Conservation (phyloP, 176 grass and related monocot species). For the Ensete glaucum region DNA sequence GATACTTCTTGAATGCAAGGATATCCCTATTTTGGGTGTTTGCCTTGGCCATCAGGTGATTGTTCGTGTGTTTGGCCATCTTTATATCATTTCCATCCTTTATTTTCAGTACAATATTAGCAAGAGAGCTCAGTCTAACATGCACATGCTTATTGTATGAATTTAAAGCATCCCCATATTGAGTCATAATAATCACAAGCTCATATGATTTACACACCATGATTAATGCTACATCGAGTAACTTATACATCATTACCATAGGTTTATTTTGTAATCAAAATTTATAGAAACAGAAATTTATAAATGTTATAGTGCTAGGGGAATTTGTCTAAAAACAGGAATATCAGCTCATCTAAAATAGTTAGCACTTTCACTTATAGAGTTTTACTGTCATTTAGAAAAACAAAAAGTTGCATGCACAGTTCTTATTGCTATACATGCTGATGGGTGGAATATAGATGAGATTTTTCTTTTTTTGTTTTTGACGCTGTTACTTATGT, state of each 20-base stretch:
- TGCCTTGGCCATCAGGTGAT: conserved; percentile 95
- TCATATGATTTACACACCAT: neutral
- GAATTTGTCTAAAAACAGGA: neutral
- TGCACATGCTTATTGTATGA: neutral
- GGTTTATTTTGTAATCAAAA: neutral
- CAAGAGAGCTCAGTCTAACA: neutral
- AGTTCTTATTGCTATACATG: neutral
- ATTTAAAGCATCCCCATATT: neutral
- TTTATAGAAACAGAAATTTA: neutral
- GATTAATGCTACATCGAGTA: neutral
- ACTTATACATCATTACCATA: neutral
- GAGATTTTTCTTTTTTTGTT: neutral
- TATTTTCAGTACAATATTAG: conserved; percentile 1
- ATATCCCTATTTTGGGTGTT: conserved; percentile 85
- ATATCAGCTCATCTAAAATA: neutral
- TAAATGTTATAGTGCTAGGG: neutral
- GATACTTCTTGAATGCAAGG: conserved; percentile 69
- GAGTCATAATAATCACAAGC: neutral
- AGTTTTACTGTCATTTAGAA: neutral
- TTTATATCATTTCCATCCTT: conserved; percentile 10
- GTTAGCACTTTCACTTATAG: neutral
- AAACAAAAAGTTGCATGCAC: neutral
- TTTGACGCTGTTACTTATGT: neutral
- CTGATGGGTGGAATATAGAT: neutral
- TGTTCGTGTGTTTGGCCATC: conserved; percentile 9